Evolutionary conservation across 2,329 filamentous ascomycete genomes (phyloP), one percentile per base, ranked within the genome.

Genomic region (Arthrobotrys pseudoclavata): DNA sequence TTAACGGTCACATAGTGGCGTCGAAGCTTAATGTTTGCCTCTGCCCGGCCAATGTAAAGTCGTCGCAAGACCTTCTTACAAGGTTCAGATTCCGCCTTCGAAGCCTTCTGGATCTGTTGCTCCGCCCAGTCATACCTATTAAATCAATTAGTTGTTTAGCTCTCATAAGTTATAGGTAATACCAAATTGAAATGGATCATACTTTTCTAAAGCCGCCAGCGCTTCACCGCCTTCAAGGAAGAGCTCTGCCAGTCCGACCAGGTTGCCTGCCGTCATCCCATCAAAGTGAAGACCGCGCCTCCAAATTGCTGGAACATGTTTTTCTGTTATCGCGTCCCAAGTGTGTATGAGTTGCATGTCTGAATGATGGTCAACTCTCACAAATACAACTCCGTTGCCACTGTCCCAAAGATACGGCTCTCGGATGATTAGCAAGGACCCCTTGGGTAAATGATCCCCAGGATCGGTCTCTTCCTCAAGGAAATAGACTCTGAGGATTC

Each of bases 291-390:
- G 15, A 34, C 9, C 20, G 1, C 4, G 6, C 31, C 29, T 77
- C 74, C 74, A 77, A 13, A 62, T 63, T 1, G 34, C n/a, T 0
- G 74, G 74, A 20, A 77, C 55, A 5, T 68, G 13, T 24, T 71
- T 71, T 15, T 52, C 52, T 3, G 45, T 48, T 15, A 42, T 13
- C 10, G 34, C 15, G 15, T 71, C 67, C 74, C 74, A 77, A 6
- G 31, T n/a, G 18, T 71, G 42, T 3, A 70, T 31, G 29, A 53
- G 47, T 34, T 47, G 34, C 22, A 77, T 29, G 20, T 77, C 74
- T 7, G 45, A 37, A 15, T 61, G 74, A 42, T 77, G 74, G 20
- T 77, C 74, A 13, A 77, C 66, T 57, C 74, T 64, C 5, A 77
- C 52, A 7, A 71, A 48, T 3, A 31, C 22, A 7, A 18, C 31